Evolutionary conservation across 257 asterid genomes (phyloP).

Genomic region (Lycium ferocissimum): DNA sequence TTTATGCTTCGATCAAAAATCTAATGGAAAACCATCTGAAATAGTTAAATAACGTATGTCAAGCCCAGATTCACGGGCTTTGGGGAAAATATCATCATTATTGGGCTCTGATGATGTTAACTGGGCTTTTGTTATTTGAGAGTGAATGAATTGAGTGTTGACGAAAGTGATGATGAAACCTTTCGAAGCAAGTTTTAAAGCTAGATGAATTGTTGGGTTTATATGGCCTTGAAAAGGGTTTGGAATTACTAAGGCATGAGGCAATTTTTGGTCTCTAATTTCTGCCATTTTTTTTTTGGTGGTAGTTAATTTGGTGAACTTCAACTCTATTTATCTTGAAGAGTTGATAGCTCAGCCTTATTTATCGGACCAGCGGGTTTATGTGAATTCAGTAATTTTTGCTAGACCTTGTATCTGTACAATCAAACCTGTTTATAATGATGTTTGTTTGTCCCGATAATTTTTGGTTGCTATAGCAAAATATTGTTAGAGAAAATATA

Average conservation of each 20-base stretch:
- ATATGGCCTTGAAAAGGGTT: slow-evolving; percentile 34
- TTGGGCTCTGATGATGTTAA: not conserved
- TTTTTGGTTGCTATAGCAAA: too few species aligned
- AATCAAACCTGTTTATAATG: too few species aligned
- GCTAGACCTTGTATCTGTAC: too few species aligned
- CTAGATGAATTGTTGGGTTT: slow-evolving; percentile 15
- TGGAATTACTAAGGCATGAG: slow-evolving; percentile 31
- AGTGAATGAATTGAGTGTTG: slow-evolving; percentile 21
- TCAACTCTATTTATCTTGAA: not conserved
- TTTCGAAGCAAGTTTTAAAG: slow-evolving; percentile 32
- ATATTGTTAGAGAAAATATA: too few species aligned
- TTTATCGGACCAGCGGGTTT: too few species aligned
- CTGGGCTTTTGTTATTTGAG: slow-evolving; percentile 10
- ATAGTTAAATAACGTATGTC: not conserved
- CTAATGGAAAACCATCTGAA: not conserved
- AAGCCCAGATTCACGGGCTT: not conserved
- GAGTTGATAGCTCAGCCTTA: too few species aligned
- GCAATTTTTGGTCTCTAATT: not conserved
- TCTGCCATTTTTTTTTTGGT: not conserved
- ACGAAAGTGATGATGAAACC: slow-evolving; percentile 23
- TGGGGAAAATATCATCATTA: not conserved
- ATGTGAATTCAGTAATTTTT: too few species aligned
- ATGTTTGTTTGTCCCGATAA: too few species aligned
- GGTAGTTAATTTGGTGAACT: not conserved
- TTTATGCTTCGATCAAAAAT: slow-evolving; percentile 7